These are phyloP conservation scores for Lipomyces starkeyi DNA, from an alignment of 805 yeast species.

Conservation along the genomic window DNA sequence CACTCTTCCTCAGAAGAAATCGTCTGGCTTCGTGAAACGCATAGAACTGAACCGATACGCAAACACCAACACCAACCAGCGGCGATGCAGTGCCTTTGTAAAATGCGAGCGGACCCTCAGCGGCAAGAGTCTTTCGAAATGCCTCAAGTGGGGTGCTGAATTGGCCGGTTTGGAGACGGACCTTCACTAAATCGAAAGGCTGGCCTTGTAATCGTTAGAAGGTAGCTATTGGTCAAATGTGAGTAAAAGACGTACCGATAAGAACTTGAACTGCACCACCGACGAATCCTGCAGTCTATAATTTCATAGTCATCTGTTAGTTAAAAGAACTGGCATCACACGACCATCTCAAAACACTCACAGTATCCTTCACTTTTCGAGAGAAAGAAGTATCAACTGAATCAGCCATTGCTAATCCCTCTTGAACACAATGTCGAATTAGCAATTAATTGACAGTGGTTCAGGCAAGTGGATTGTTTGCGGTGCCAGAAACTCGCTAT, in stretches of 20 bases:
- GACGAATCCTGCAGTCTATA: constrained; percentile 55
- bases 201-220: constrained; percentile 23
- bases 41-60: constrained; percentile 87
- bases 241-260: constrained; percentile 59
- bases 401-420: constrained; percentile 23
- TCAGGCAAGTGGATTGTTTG: neutral
- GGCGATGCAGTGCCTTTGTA: constrained; percentile 96
- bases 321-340: neutral
- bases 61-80: constrained; percentile 63
- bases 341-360: constrained; percentile 24
- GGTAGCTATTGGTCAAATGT: neutral
- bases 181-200: constrained; percentile 66
- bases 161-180: constrained; percentile 82
- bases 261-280: constrained; percentile 63
- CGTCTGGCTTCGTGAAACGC: constrained; percentile 95
- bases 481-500: neutral
- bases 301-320: constrained; percentile 26
- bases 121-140: constrained; percentile 71
- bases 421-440: neutral
- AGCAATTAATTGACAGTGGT: neutral
- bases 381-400: constrained; percentile 48
- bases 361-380: constrained; percentile 59
- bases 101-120: constrained; percentile 87
- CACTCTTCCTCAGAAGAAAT: constrained; percentile 53
- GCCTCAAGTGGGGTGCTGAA: constrained; percentile 71